Evolutionary conservation across 1,284 basidiomycete genomes (phyloP), one percentile per base, ranked within the genome.

Genomic region (Pseudomicrostroma phylloplanum): DNA sequence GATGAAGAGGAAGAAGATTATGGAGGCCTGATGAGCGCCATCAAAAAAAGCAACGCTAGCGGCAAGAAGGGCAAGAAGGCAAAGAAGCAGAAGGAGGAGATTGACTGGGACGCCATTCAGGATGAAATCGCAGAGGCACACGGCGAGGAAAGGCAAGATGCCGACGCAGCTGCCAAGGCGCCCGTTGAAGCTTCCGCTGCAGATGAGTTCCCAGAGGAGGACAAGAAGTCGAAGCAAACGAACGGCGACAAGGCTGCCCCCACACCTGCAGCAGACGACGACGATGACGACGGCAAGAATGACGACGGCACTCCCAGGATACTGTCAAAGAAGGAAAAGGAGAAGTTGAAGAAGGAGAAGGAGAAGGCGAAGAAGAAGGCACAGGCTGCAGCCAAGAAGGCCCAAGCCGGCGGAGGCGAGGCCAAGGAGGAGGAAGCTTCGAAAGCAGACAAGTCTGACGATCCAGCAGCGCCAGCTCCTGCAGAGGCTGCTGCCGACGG

Each of bases 271-370:
- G 68, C 67, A n/a, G 67, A 66, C 26, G 64, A 66, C 3, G 53
- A 48, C n/a, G 58, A 56, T 17, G 58, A 56, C 23, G 19, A 57
- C 13, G 36, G 17, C 2, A 65, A 69, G 17, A 57, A 60, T 53
- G 62, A 53, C 8, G 59, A 60, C 46, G 55, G 57, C 46, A 26
- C 48, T 39, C 25, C 26, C 40, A 43, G 67, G 63, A 68, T 78
- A 26, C 65, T 78, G 41, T 71, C 73, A 26, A 78, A 78, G 66
- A 78, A 78, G 62, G 76, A 78, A 60, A 78, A 78, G 65, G 76
- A 78, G 66, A 72, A 73, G 56, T 65, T 78, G 51, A 78, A 78
- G 54, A 78, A 78, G 65, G 76, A 78, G 61, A 75, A 72, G 61
- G 76, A 78, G 57, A 78, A 77, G 64, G 71, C 67, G 11, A 75